phyloP scores from a whole-genome alignment of 805 yeast genomes.

The Lachancea fermentati region DNA sequence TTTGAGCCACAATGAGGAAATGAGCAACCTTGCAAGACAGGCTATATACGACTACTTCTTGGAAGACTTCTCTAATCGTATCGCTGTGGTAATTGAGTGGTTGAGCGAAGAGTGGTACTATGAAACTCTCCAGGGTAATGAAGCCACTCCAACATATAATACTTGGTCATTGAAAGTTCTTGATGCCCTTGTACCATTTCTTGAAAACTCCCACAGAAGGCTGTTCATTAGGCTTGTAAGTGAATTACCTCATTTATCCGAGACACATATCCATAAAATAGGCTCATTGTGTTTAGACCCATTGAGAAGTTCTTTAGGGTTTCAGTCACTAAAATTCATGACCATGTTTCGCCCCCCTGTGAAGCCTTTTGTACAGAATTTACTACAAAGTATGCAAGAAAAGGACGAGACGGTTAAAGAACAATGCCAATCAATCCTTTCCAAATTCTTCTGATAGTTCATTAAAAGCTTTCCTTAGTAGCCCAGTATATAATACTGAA shows the following conservation, averaged over 20 bases:
- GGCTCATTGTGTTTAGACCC: constrained; percentile 82
- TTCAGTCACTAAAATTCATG: constrained; percentile 73
- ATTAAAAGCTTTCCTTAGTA: constrained; percentile 1
- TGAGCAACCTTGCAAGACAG: constrained; percentile 59
- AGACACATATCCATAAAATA: constrained; percentile 55
- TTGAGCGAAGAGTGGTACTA: constrained; percentile 90
- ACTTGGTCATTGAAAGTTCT: constrained; percentile 66
- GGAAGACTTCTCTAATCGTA: constrained; percentile 61
- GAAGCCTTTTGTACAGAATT: constrained; percentile 33
- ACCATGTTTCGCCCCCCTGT: constrained; percentile 91
- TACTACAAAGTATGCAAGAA: constrained; percentile 22
- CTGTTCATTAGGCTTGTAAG: constrained; percentile 76
- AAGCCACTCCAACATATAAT: constrained; percentile 43
- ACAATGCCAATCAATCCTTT: constrained; percentile 25
- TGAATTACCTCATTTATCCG: constrained; percentile 75
- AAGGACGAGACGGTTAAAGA: constrained; percentile 24
- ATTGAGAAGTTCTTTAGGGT: constrained; percentile 70
- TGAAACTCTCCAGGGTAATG: constrained; percentile 32
- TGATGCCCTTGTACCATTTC: constrained; percentile 75
- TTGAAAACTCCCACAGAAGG: constrained; percentile 77
- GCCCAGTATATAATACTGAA: background rate
- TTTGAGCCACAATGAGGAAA: constrained; percentile 38
- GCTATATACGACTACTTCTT: constrained; percentile 69
- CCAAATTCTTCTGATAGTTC: constrained; percentile 19
- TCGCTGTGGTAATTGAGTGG: constrained; percentile 85